Percentiles rank a stretch among this genome's conserved stretches.
Evolutionary conservation across 129 eudicot species (phyloP).

Genomic region (Helichrysum umbraculigerum): DNA sequence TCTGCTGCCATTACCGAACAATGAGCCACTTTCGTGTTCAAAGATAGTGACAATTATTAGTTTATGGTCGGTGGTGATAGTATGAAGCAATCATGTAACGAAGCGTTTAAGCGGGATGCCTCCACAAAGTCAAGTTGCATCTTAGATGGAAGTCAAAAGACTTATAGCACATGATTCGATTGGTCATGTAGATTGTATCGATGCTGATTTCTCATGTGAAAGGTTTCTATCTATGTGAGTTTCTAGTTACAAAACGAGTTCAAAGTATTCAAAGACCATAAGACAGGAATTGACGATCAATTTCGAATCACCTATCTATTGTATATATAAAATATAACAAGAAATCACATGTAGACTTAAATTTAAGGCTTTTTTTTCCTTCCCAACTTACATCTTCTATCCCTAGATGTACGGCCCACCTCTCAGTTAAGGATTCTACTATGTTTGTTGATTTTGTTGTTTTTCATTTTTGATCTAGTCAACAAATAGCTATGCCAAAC

Average conservation of each 20-base stretch:
- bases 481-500: too few relatives aligned
- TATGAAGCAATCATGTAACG: not conserved
- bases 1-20: conserved; percentile 55
- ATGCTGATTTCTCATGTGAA: not conserved
- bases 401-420: not conserved
- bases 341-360: not conserved
- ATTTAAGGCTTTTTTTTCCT: not conserved
- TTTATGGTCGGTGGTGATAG: too few relatives aligned
- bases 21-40: conserved; percentile 16
- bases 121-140: not conserved
- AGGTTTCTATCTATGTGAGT: not conserved
- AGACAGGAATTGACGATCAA: too few relatives aligned
- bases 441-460: too few relatives aligned
- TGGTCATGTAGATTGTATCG: not conserved
- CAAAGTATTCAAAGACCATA: too few relatives aligned
- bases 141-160: not conserved
- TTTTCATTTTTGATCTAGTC: too few relatives aligned
- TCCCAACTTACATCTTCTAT: not conserved
- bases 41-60: too few relatives aligned
- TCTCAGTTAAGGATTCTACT: too few relatives aligned
- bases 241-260: not conserved
- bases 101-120: not conserved
- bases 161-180: not conserved
- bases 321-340: too few relatives aligned
- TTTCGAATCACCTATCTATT: not conserved